phyloP scores from a whole-genome alignment of 2,329 filamentous ascomycete species.

The Aureobasidium uvarum region DNA sequence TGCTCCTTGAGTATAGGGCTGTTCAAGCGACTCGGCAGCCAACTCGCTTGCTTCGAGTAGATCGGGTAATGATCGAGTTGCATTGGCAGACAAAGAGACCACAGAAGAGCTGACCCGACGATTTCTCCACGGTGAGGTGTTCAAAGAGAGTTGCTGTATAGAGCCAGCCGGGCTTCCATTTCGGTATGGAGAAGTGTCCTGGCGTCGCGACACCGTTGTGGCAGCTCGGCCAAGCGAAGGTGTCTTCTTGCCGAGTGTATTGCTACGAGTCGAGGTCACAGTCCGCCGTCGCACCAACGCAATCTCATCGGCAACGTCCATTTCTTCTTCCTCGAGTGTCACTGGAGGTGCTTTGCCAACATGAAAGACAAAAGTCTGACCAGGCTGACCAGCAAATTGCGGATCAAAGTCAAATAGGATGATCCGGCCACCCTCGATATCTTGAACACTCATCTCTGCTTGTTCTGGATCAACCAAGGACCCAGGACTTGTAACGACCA shows the following conservation, averaged over 20 bases:
- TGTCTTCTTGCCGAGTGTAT: constrained; percentile 36
- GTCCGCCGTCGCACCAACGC: constrained; percentile 40
- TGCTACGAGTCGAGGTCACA: constrained; percentile 38
- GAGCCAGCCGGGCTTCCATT: constrained; percentile 3
- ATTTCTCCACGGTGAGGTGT: constrained; percentile 20
- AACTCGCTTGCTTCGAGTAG: constrained; percentile 36
- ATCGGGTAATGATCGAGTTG: constrained; percentile 35
- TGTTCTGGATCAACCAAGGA: constrained; percentile 35
- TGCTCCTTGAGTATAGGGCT: constrained; percentile 39
- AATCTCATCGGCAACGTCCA: constrained; percentile 39
- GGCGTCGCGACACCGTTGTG: constrained; percentile 33
- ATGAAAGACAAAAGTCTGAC: constrained; percentile 39
- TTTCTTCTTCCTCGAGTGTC: constrained; percentile 37
- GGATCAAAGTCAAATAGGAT: constrained; percentile 40
- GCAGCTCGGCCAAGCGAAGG: constrained; percentile 38
- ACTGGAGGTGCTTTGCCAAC: constrained; percentile 40
- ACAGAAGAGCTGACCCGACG: constrained; percentile 23
- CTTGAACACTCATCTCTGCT: constrained; percentile 37
- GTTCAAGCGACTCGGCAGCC: constrained; percentile 35
- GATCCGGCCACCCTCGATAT: constrained; percentile 41
- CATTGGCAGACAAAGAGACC: constrained; percentile 27
- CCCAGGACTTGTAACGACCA: constrained; percentile 41
- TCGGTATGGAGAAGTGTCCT: neutral
- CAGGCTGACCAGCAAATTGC: constrained; percentile 40
- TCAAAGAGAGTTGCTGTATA: neutral